Percentiles rank a stretch among this genome's conserved stretches.
These are phyloP conservation scores for Petunia hybrid DNA, from an alignment of 305 asterid species.

Conservation along the genomic window DNA sequence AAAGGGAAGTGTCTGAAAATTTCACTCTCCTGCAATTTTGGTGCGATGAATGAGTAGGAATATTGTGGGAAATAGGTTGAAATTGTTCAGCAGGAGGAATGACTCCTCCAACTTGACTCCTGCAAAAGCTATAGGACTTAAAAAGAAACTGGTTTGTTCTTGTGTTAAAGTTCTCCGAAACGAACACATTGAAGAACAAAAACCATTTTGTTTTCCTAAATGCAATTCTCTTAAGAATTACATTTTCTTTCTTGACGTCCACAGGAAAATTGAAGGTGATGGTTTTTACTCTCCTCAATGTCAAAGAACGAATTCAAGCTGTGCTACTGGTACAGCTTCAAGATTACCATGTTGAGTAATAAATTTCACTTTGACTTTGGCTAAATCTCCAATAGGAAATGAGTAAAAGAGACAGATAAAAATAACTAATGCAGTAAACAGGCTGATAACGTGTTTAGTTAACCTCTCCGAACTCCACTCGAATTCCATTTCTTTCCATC, in stretches of 20 bases:
- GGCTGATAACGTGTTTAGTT: too few species aligned
- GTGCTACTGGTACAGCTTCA: too few species aligned
- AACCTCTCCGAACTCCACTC: too few species aligned
- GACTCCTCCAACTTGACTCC: background rate
- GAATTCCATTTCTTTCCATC: too few species aligned
- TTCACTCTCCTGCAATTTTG: background rate
- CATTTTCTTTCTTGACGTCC: background rate
- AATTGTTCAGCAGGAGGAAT: background rate
- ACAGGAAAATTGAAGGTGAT: background rate
- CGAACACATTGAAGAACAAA: background rate
- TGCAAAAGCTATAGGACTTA: background rate
- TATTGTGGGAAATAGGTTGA: background rate
- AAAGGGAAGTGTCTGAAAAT: background rate
- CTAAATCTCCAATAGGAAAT: too few species aligned
- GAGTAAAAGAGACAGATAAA: too few species aligned
- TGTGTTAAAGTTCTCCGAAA: background rate
- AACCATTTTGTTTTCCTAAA: background rate
- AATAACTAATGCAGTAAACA: too few species aligned
- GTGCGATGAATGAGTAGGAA: background rate
- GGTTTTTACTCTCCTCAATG: background rate
- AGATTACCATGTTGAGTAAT: too few species aligned
- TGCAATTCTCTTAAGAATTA: background rate
- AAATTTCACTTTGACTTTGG: too few species aligned
- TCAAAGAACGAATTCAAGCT: background rate
- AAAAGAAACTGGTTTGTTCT: background rate